Base-by-base conservation (phyloP, 495 filamentous ascomycete genomes). In the Barbatosphaeria neglecta region DNA sequence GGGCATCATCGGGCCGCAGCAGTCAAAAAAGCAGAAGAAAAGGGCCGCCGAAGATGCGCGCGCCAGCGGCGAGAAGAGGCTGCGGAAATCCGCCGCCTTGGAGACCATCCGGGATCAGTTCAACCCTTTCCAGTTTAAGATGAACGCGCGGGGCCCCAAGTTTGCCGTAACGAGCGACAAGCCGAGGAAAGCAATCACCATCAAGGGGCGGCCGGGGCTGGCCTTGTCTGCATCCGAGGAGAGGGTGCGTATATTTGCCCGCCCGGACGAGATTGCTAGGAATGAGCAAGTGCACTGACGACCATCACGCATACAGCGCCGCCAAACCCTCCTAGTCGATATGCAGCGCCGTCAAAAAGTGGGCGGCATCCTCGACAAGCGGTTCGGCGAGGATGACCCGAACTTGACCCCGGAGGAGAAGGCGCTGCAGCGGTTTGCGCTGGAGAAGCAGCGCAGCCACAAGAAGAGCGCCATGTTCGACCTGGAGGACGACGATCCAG, bases 311-410 rank as follows among this genome's bases (percentile, higher is more conserved):
- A 0, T 15, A 41, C 59, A 90, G 83, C 77, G 88, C 41, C 75
- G 83, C 4, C 72, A 81, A 64, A 94, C 89, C 2, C 73, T 95
- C 6, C 64, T 96, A 17, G 77, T 83, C 9, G 90, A 97, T 54
- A 86, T 97, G 73, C 82, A 88, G 57, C 73, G 76, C 27, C 78
- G 84, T 5, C 86, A 90, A 60, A 97, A 95, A 67, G 81, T 86
- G 20, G 92, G 92, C 47, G 90, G 92, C 20, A 84, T 99, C 52
- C 59, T 92, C 46, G 92, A 99, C 68, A 80, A 86, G 51, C 84
- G 92, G 47, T 95, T 99, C 63, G 92, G 93, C 63, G 92, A 99
- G 66, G 85, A 92, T 51, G 90, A 99, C 57, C 85, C 89, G 17
- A 82, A 77, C 20, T 87, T 99, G 87, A 84, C 87, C 18, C 84